A percentile compares a stretch with the other conserved stretches of the same genome.
These are phyloP conservation scores for Cyberlindnera mycetangii DNA, from an alignment of 805 yeast genomes.

Conservation along the genomic window DNA sequence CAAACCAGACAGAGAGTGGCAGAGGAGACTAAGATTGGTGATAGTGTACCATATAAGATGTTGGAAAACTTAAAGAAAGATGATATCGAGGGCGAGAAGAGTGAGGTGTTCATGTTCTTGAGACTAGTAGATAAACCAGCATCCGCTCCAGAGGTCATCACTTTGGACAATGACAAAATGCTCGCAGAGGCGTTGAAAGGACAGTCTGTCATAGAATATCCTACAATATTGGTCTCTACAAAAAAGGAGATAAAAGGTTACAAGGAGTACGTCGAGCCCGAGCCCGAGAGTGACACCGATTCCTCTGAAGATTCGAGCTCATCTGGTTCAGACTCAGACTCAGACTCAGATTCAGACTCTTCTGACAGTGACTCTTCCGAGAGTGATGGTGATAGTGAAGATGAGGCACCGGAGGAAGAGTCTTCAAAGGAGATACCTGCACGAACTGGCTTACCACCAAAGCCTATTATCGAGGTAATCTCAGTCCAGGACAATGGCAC, in stretches of 20 bases:
- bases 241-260: conserved; percentile 28
- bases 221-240: conserved; percentile 54
- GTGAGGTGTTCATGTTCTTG: conserved; percentile 28
- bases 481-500: neutral
- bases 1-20: conserved; percentile 37
- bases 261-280: conserved; percentile 21
- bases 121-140: conserved; percentile 28
- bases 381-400: conserved; percentile 9
- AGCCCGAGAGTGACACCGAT: conserved; percentile 15
- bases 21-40: conserved; percentile 31
- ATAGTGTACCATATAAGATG: conserved; percentile 31
- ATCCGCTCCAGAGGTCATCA: conserved; percentile 37
- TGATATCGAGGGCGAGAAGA: conserved; percentile 9
- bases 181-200: conserved; percentile 52
- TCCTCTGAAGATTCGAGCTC: conserved; percentile 8
- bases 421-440: conserved; percentile 11
- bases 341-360: conserved; percentile 13
- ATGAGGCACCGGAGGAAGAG: conserved; percentile 22
- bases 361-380: conserved; percentile 6
- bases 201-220: conserved; percentile 70
- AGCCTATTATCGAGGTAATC: neutral
- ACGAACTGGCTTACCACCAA: neutral
- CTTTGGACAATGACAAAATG: conserved; percentile 32
- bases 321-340: no score
- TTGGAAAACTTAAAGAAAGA: conserved; percentile 15